Evolutionary conservation across 148 eudicot genomes (phyloP), one percentile per base, ranked within the genome.

Genomic region (Rhododendron mucronatum): DNA sequence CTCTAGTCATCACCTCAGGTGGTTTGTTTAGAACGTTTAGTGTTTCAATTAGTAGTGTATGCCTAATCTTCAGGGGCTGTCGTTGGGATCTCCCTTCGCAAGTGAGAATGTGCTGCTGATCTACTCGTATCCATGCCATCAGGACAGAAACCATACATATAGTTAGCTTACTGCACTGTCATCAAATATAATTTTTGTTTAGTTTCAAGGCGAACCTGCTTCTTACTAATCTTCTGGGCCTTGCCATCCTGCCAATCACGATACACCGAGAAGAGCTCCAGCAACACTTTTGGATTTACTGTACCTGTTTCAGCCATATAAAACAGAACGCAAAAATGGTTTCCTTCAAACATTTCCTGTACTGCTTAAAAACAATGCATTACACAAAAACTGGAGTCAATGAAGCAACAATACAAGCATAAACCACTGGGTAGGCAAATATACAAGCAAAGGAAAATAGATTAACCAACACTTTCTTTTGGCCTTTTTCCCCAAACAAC

Each of bases 201-300:
- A 81, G 78, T 37, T 30, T 82, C 55, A 57, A 87, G 30, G 51
- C 88, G 13, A 35, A 95, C 98, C 98, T 96, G 99, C 88, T 88
- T 94, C 84, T 89, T 85, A 84, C 85, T 90, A 84, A 95, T 94
- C 82, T 91, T 89, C 83, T 87, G 91, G 73, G 94, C 91, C 91
- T 94, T 93, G 55, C 88, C 89, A 85, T 95, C 98, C 86, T 96
- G 98, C 98, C 98, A 95, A 81, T 94, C 94, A 85, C 93, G 97
- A 84, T 95, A 95, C 86, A 93, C 89, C 14, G 98, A 90, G 84
- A 96, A 96, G 87, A 96, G 95, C 90, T 96, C 99, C 90, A 92
- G 83, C 75, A 96, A 89, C 79, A 94, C 94, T 88, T 93, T 91
- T 51, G 99, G 95, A 90, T 93, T 85, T 85, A 96, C 90, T n/a